Evolutionary conservation across 2,329 filamentous ascomycete species (phyloP), one percentile per base, ranked within the genome.

Genomic region (Trichoderma simmonsii): DNA sequence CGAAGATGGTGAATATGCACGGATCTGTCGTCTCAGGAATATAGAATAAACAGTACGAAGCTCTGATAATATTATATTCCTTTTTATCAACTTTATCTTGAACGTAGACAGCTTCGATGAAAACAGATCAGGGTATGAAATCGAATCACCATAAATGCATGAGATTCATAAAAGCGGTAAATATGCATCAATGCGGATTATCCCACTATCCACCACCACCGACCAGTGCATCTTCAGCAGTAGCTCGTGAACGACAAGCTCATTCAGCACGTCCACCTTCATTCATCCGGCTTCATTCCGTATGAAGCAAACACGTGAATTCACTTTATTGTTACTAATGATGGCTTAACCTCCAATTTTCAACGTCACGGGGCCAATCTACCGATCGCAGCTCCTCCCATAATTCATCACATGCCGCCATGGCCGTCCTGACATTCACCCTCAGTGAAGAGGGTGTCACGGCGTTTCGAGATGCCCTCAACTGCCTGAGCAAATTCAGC

Each of bases 401-500:
- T 34, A n/a, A 24, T 60, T 28, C 8, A 18, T 34, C 51, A 1
- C 30, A 51, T 63, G 60, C 24, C 65, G 39, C 12, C 57, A 90
- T 91, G 89, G 83, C 88, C 6, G 82, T 91, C n/a, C 81, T 95
- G 72, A 90, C 86, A 73, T 94, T 95, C 78, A 92, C 91, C 0
- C 84, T 95, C 69, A 92, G 87, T 76, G 92, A 93, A 71, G 92
- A 94, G 75, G 91, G 91, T 36, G 89, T 93, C 57, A 85, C 86
- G 7, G 89, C 88, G 63, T 84, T 95, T 59, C 91, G 93, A 76
- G 93, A 95, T 80, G 87, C 90, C 28, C 86, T 95, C 71, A 85
- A 89, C 26, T 95, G 93, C 79, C 86, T 95, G 30, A 88, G 89
- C 77, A 94, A 93, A 80, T 95, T 95, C 83, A 92, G 91, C 79